A percentile compares a stretch with the other conserved stretches of the same genome.
Evolutionary conservation across 2,329 filamentous ascomycete genomes (phyloP).

Genomic region (Nannizziopsis barbatae): DNA sequence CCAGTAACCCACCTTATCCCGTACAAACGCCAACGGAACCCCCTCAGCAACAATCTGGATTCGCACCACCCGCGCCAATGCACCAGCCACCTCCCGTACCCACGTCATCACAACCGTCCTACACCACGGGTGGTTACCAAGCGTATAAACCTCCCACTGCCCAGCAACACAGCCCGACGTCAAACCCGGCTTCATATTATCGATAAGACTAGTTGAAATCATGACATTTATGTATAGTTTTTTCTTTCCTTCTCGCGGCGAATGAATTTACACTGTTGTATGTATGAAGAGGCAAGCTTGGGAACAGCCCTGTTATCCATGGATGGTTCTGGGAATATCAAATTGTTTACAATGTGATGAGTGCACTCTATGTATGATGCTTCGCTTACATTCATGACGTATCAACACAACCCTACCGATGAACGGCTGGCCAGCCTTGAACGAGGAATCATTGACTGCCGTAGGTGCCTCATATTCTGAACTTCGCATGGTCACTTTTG

Average conservation of each 20-base stretch:
- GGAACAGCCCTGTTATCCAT: no score
- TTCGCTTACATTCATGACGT: no score
- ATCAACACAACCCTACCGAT: no score
- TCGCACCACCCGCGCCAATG: constrained; percentile 12
- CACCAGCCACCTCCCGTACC: constrained; percentile 30
- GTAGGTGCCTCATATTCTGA: no score
- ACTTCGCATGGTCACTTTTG: no score
- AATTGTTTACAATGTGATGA: no score
- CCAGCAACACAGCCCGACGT: constrained; percentile 16
- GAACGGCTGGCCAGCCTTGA: no score
- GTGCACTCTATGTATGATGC: no score
- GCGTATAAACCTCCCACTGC: constrained; percentile 28
- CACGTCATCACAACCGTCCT: constrained; percentile 24
- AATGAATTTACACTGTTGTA: no score
- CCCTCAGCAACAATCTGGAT: constrained; percentile 4
- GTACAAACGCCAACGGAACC: constrained; percentile 22
- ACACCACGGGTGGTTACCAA: constrained; percentile 26
- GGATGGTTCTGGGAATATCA: no score
- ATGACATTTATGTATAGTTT: not conserved
- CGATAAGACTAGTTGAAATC: constrained; percentile 19
- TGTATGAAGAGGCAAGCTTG: no score
- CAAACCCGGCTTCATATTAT: constrained; percentile 33
- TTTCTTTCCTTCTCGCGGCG: not conserved
- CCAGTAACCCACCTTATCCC: constrained; percentile 20
- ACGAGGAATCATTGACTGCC: no score